Conservation (phyloP, 768 basidiomycete species). For the Auricularia heimuer region DNA sequence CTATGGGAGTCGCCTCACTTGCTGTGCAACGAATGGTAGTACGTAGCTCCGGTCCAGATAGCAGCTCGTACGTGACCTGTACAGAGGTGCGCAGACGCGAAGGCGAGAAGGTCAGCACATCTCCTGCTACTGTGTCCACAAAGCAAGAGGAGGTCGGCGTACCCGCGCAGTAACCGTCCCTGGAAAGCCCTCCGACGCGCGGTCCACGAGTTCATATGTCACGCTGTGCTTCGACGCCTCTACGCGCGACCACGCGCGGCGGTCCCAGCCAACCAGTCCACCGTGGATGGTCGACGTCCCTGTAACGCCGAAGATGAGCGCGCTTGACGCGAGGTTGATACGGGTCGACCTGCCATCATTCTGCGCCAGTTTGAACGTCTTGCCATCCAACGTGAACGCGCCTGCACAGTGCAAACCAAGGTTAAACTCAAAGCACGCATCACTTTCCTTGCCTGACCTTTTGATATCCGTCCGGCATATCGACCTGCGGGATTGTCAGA, state of each 20-base stretch:
- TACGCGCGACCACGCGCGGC: conserved; percentile 44
- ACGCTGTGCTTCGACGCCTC: conserved; percentile 35
- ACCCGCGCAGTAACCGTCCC: background rate
- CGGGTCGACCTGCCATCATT: conserved; percentile 19
- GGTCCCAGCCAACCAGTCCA: conserved; percentile 47
- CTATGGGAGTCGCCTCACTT: background rate
- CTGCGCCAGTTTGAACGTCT: conserved; percentile 39
- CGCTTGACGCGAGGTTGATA: no score
- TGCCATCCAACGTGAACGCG: conserved; percentile 7
- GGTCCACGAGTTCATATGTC: conserved; percentile 39
- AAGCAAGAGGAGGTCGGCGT: background rate
- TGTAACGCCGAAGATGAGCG: background rate
- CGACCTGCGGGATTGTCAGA: background rate
- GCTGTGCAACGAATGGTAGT: background rate
- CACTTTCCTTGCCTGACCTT: background rate
- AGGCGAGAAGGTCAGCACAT: background rate
- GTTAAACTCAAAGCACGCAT: background rate
- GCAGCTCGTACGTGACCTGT: background rate
- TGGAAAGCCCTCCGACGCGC: background rate
- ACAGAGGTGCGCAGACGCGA: background rate
- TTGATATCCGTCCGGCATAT: background rate
- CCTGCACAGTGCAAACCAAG: background rate
- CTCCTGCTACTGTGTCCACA: background rate
- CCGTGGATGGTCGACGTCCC: conserved; percentile 44
- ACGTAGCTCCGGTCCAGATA: background rate